Percentiles rank a stretch among this genome's conserved stretches.
Conservation (phyloP, 306 rosid genomes). For the Lablab purpureus region DNA sequence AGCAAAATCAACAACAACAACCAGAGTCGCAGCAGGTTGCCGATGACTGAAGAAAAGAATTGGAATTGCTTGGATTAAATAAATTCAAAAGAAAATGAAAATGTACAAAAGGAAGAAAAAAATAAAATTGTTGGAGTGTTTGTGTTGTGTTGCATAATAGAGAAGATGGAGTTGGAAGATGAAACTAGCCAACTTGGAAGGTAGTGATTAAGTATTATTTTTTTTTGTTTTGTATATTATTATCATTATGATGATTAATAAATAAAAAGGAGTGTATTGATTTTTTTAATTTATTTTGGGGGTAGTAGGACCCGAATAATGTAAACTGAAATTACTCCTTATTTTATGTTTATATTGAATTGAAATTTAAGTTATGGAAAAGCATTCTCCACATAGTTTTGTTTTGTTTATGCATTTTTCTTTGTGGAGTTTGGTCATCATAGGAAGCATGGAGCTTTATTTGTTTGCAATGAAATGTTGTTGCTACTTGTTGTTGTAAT, state of each 20-base stretch:
- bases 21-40: slow-evolving; percentile 6
- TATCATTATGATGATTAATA: background rate
- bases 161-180: background rate
- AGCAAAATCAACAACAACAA: background rate
- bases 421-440: too few species aligned
- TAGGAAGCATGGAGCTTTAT: too few species aligned
- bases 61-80: background rate
- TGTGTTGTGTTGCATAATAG: background rate
- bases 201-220: background rate
- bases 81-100: background rate
- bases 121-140: too few species aligned
- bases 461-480: too few species aligned
- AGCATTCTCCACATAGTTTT: too few species aligned
- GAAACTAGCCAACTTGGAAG: background rate
- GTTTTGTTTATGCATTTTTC: too few species aligned
- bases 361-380: background rate
- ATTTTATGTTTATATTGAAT: background rate
- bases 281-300: background rate
- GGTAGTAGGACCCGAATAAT: background rate
- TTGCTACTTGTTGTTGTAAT: background rate
- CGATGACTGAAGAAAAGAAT: background rate
- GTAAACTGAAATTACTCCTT: background rate
- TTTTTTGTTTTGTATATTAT: background rate
- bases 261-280: background rate
- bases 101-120: background rate